Evolutionary conservation across 768 basidiomycete species (phyloP), one percentile per base, ranked within the genome.

Genomic region (Cyclocybe cylindracea): DNA sequence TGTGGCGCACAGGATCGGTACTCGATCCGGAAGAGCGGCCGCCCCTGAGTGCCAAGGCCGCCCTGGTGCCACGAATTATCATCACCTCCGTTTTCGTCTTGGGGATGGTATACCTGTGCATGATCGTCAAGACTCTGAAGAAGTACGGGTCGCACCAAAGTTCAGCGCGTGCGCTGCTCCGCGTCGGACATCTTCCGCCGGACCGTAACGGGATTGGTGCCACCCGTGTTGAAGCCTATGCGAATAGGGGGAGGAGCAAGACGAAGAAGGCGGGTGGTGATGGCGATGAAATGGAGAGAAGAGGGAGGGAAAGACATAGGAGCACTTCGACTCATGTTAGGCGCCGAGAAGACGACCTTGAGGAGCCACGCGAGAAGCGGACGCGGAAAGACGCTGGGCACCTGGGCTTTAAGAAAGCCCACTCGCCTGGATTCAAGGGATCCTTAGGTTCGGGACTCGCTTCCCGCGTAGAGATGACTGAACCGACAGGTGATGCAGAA

Each of bases 1-100:
- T 89, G 45, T 90, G 88, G 88, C 79, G 85, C 40, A 82, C 82
- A 0, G 86, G 85, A 11, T 76, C 81, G 0, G 68, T 69, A 1
- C 36, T 64, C 10, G 79, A 86, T 48, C 57, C 70, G 2, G 40
- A 62, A 2, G 55, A 64, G 38, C 71, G 72, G 2, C 55, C 61
- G 10, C 70, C 70, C 6, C 71, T 85, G 0, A 65, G 70, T 4
- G 58, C 70, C 0, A 51, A 50, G 0, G 74, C 70, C 4, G 77
- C 74, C 1, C 65, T 86, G 4, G 80, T 72, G 2, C 75, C 83
- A 3, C 79, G 88, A 14, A 70, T 87, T 18, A 74, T 68, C 0
- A 70, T 90, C 42, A 82, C 88, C 0, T 61, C 60, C 1, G 66
- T 86, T 10, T 77, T 88, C 32, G 59, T 68, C 5, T 56, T 89